phyloP scores from a whole-genome alignment of 257 asterid species.

The Schizonepeta tenuifolia region DNA sequence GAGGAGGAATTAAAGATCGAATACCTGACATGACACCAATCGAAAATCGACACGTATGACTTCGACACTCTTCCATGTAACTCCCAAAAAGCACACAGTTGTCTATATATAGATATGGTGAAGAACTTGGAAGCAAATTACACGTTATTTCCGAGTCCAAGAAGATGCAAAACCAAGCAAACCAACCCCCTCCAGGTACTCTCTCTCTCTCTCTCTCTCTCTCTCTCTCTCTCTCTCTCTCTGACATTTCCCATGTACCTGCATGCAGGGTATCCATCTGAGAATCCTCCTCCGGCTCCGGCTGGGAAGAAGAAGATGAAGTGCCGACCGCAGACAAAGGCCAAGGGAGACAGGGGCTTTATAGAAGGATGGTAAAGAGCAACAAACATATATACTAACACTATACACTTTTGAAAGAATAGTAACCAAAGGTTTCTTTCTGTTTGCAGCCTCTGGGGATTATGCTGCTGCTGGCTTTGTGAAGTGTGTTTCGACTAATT shows the following conservation, averaged over 20 bases:
- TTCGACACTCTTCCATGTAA: not conserved
- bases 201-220: conserved; percentile 20
- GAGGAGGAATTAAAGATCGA: no score
- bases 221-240: conserved; percentile 21
- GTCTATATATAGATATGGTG: conserved; percentile 17
- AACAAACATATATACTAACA: not conserved
- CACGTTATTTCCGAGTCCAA: not conserved
- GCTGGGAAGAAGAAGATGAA: conserved; percentile 53
- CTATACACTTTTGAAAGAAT: not conserved
- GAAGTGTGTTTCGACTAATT: conserved; percentile 58
- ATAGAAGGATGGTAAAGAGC: conserved; percentile 67
- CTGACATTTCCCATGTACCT: not conserved
- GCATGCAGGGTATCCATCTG: conserved; percentile 60
- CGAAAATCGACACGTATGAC: not conserved
- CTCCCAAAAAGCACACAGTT: not conserved
- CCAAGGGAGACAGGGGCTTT: conserved; percentile 73
- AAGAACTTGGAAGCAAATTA: not conserved
- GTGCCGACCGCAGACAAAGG: conserved; percentile 48
- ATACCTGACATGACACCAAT: not conserved
- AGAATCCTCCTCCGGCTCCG: conserved; percentile 32
- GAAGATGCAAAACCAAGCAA: conserved; percentile 48
- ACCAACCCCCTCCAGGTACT: conserved; percentile 58
- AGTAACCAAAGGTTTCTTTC: conserved; percentile 10
- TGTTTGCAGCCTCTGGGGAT: conserved; percentile 62
- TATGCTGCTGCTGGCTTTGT: conserved; percentile 85